phyloP scores from a whole-genome alignment of 73 alveolate genomes.

The Tetrahymena elliotti region DNA sequence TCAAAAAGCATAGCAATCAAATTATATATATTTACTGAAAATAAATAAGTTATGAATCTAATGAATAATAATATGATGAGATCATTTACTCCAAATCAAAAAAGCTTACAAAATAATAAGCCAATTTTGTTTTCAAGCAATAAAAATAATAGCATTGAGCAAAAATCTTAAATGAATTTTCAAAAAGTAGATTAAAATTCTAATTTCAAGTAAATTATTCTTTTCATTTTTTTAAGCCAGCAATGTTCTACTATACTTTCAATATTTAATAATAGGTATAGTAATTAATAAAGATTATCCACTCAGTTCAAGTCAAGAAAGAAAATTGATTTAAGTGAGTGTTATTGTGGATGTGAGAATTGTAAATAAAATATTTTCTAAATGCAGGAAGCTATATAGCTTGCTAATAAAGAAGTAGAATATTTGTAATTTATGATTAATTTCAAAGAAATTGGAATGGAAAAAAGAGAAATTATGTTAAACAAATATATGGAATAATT shows the following conservation, averaged over 20 bases:
- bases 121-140: neutral
- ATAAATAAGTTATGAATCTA: neutral
- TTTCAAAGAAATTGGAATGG: neutral
- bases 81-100: neutral
- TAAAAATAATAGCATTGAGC: neutral
- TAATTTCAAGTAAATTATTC: neutral
- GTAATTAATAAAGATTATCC: neutral
- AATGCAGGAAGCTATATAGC: neutral
- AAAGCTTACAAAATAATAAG: neutral
- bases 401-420: neutral
- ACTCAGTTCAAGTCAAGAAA: neutral
- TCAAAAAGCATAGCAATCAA: no score
- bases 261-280: neutral
- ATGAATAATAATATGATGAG: neutral
- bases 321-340: neutral
- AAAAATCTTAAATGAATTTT: neutral
- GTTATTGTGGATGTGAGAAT: neutral
- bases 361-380: neutral
- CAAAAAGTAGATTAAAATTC: neutral
- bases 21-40: no score
- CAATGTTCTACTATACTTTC: neutral
- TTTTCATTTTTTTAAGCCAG: neutral
- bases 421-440: neutral
- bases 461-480: neutral
- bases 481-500: neutral